phyloP scores from a whole-genome alignment of 129 eudicot species.

The Rutidosis leptorrhynchoides region DNA sequence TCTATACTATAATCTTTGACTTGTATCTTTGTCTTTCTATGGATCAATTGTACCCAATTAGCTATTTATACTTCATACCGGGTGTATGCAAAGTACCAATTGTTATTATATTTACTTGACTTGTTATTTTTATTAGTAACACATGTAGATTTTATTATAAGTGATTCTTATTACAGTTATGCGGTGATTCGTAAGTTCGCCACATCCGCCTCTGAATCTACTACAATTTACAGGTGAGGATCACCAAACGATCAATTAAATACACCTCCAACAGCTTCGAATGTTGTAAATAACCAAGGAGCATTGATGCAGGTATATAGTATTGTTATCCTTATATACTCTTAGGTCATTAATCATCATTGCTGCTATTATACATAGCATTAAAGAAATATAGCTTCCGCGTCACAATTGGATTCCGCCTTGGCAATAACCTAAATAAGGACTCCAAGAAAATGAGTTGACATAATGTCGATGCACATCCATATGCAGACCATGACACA shows the following conservation, averaged over 20 bases:
- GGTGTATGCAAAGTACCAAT: neutral
- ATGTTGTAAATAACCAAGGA: no score
- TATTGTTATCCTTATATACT: no score
- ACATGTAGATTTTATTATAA: neutral
- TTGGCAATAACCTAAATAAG: no score
- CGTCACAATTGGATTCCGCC: no score
- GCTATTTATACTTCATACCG: neutral
- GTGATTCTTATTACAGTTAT: slow-evolving; percentile 45
- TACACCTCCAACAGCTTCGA: no score
- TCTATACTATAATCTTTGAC: neutral
- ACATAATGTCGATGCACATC: no score
- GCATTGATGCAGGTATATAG: no score
- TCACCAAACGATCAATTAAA: neutral
- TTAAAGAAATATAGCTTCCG: no score
- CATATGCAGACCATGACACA: no score
- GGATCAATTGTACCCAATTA: neutral
- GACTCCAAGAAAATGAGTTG: no score
- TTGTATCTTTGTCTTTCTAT: neutral
- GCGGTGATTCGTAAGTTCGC: slow-evolving; percentile 67
- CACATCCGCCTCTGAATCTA: slow-evolving; percentile 37
- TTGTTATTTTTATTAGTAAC: neutral
- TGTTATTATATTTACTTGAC: neutral
- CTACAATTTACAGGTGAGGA: slow-evolving; percentile 47
- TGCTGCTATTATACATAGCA: no score
- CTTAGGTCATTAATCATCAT: no score